Evolutionary conservation across 176 grass and related monocot species (phyloP), one percentile per base, ranked within the genome.

Genomic region (Carex parvula): DNA sequence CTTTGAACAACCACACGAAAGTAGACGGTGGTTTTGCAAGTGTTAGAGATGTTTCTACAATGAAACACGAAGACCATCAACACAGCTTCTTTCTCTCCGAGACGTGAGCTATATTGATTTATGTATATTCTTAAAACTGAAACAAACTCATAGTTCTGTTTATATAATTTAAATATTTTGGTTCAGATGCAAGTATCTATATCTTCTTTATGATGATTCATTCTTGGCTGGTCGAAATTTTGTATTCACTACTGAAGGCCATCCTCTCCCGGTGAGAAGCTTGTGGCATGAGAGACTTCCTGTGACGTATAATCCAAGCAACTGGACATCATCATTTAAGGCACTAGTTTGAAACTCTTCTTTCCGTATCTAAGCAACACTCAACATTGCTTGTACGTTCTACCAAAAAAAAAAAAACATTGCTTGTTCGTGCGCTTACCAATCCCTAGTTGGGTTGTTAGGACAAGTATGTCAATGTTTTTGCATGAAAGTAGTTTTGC

Each of bases 41-140:
- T 70, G 50, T 98, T 79, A 98, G 88, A 89, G 91, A 98, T 86
- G 95, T 98, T 95, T 92, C 91, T 21, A 95, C 95, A 24, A 98
- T 98, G 95, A 84, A 98, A 91, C 89, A 90, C 82, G 95, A 98
- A 92, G 92, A 98, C 90, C 95, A 98, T 84, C 92, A 98, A 64
- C 95, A 98, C 79, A 98, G 95, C 86, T 98, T 95, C 89, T 98
- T 98, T 84, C 89, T 98, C 53, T 98, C 95, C 18, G 95, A 98
- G 81, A 95, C 86, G 95, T 98, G 87, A 98, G 91, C 58, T 81
- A 9, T 35, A 12, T 81, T 60, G 52, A 55, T 33, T 81, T 62
- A 41, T 60, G 15, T 76, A 76, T 76, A 32, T 76, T 76, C 46
- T 55, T 16, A 54, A 32, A 76, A 64, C 12, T 16, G 56, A 81